phyloP scores from a whole-genome alignment of 2,329 filamentous ascomycete species.

The Elsinoe necatrix region DNA sequence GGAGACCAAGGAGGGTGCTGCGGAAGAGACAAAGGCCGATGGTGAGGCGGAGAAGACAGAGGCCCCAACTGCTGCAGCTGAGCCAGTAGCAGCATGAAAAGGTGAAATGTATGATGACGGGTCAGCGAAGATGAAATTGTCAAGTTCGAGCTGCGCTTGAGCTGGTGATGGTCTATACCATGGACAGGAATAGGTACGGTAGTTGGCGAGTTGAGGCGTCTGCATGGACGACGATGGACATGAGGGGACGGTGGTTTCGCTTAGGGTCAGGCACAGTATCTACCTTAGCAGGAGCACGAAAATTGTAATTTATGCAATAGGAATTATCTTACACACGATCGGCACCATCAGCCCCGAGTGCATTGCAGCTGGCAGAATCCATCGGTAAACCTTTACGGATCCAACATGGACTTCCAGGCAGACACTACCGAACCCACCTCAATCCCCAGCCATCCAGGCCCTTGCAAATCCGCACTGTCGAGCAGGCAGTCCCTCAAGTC shows the following conservation, averaged over 20 bases:
- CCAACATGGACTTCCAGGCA: no score
- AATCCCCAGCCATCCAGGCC: neutral
- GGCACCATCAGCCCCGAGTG: no score
- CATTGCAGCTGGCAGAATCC: no score
- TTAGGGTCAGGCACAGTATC: neutral
- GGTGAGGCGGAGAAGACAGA: slow-evolving; percentile 18
- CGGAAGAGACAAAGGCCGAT: slow-evolving; percentile 18
- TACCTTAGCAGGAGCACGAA: slow-evolving; percentile 2
- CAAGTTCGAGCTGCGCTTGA: neutral
- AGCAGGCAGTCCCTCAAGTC: neutral
- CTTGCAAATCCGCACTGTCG: neutral
- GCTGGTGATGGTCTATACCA: neutral
- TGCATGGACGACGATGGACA: neutral
- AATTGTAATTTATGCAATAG: slow-evolving; percentile 5
- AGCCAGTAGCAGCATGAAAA: slow-evolving; percentile 16
- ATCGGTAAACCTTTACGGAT: no score
- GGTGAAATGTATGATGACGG: neutral
- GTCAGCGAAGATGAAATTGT: neutral
- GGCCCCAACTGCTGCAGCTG: slow-evolving; percentile 19
- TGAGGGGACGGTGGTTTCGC: neutral
- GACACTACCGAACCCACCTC: no score
- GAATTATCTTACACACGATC: neutral
- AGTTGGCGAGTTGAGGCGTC: neutral
- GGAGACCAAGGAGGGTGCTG: slow-evolving; percentile 22
- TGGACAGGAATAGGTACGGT: neutral